A percentile compares a stretch with the other conserved stretches of the same genome.
These are phyloP conservation scores for Didymella pinodella DNA, from an alignment of 2,329 filamentous ascomycete species.

Conservation along the genomic window DNA sequence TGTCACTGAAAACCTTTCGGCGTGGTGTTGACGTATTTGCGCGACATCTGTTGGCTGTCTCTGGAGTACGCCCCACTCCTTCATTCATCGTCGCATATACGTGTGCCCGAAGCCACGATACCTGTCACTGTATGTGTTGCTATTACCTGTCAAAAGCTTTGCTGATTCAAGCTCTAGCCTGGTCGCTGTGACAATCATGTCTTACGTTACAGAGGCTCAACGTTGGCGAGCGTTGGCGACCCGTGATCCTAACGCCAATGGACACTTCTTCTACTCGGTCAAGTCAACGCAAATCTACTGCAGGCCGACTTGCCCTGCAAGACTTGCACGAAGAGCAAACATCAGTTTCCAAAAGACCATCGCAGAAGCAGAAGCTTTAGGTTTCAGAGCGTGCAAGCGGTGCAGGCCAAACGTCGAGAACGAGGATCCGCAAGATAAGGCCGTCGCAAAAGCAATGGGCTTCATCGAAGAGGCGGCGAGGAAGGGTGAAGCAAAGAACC, in stretches of 20 bases:
- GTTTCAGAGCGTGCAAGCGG: constrained; percentile 66
- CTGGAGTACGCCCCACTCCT: constrained; percentile 6
- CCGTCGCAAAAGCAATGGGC: constrained; percentile 52
- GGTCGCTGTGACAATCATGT: constrained; percentile 26
- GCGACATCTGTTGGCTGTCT: not conserved
- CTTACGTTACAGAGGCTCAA: constrained; percentile 42
- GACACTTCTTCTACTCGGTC: constrained; percentile 64
- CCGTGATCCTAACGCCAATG: constrained; percentile 55
- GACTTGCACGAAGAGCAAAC: constrained; percentile 65
- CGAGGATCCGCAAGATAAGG: constrained; percentile 55
- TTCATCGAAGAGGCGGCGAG: constrained; percentile 39
- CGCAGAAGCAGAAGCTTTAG: constrained; percentile 56
- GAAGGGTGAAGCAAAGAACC: constrained; percentile 27
- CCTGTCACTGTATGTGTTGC: not conserved
- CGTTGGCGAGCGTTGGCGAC: constrained; percentile 55
- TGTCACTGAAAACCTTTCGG: not conserved
- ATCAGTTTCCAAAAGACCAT: constrained; percentile 63
- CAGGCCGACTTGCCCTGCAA: constrained; percentile 66
- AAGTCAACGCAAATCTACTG: constrained; percentile 67
- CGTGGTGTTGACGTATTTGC: not conserved
- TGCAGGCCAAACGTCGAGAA: constrained; percentile 58
- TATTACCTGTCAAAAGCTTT: not conserved
- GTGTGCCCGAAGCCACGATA: not conserved
- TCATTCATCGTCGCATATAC: not conserved
- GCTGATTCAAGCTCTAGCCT: not conserved